Evolutionary conservation across 202 grass and related monocot species (phyloP).

Genomic region (Saccharum hybrid): DNA sequence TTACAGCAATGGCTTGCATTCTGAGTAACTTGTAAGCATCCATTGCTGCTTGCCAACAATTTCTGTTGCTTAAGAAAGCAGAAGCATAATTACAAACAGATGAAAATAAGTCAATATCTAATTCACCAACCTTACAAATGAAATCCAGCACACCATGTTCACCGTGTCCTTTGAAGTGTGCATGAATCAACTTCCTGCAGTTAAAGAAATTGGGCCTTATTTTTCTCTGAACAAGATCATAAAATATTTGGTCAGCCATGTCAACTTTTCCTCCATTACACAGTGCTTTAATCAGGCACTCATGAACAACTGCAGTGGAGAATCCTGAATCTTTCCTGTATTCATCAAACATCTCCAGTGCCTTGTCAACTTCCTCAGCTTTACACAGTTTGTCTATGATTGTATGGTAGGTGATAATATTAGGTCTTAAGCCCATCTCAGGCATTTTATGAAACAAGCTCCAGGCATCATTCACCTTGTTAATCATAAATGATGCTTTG

Average conservation of each 20-base stretch:
- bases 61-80: slow-evolving; percentile 67
- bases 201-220: slow-evolving; percentile 51
- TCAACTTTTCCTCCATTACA: slow-evolving; percentile 59
- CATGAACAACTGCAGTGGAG: slow-evolving; percentile 49
- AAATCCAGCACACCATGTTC: slow-evolving; percentile 67
- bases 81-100: slow-evolving; percentile 72
- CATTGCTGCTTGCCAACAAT: slow-evolving; percentile 60
- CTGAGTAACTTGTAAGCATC: slow-evolving; percentile 67
- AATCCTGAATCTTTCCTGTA: slow-evolving; percentile 53
- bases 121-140: slow-evolving; percentile 54
- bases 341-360: slow-evolving; percentile 66
- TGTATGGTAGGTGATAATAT: slow-evolving; percentile 74
- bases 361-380: slow-evolving; percentile 61
- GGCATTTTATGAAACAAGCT: slow-evolving; percentile 75
- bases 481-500: slow-evolving; percentile 74
- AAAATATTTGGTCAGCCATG: slow-evolving; percentile 60
- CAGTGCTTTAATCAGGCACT: slow-evolving; percentile 63
- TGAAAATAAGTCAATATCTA: slow-evolving; percentile 58
- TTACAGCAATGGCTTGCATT: slow-evolving; percentile 50
- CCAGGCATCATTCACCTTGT: slow-evolving; percentile 70
- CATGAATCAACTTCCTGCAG: slow-evolving; percentile 62
- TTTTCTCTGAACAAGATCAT: slow-evolving; percentile 65
- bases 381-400: slow-evolving; percentile 69
- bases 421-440: slow-evolving; percentile 66
- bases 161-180: slow-evolving; percentile 60